A percentile compares a stretch with the other conserved stretches of the same genome.
Conservation (phyloP, 495 filamentous ascomycete species). For the Parathielavia hyrcaniae region DNA sequence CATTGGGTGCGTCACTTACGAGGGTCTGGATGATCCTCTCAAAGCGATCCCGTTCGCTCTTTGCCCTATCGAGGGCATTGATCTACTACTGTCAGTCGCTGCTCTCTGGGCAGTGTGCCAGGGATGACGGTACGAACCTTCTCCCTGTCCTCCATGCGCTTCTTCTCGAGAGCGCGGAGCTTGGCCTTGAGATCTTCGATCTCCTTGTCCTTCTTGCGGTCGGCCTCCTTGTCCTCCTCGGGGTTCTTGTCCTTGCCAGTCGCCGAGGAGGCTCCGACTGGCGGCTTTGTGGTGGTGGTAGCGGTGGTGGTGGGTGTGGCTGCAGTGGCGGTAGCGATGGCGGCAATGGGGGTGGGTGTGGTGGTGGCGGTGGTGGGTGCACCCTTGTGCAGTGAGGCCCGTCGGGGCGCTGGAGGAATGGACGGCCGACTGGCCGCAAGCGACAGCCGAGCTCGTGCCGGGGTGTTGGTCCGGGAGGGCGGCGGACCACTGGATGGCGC, state of each 20-base stretch:
- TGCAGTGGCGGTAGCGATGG: conserved; percentile 27
- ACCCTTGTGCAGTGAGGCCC: conserved; percentile 21
- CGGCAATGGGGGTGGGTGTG: conserved; percentile 26
- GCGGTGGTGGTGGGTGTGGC: background rate
- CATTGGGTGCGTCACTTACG: too few relatives aligned
- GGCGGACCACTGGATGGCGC: conserved; percentile 50
- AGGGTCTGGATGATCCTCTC: conserved; percentile 87
- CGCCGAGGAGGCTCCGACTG: conserved; percentile 27
- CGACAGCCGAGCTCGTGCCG: conserved; percentile 48
- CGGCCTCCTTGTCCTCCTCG: too few relatives aligned
- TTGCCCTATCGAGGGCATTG: conserved; percentile 67
- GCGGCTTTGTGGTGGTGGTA: conserved; percentile 22
- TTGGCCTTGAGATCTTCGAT: conserved; percentile 75
- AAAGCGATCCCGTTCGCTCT: conserved; percentile 77
- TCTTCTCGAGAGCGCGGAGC: conserved; percentile 71
- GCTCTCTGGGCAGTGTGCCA: too few relatives aligned
- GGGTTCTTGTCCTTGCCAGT: too few relatives aligned
- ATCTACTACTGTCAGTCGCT: conserved; percentile 29
- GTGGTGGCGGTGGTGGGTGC: conserved; percentile 25
- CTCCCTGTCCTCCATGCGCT: conserved; percentile 79
- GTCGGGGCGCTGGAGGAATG: conserved; percentile 51
- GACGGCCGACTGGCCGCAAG: conserved; percentile 50
- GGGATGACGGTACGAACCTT: conserved; percentile 32
- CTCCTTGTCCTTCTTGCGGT: conserved; percentile 44
- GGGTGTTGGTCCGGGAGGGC: conserved; percentile 57